These are phyloP conservation scores for Peniophora sp. DNA, from an alignment of 1,284 basidiomycete species.

Conservation along the genomic window DNA sequence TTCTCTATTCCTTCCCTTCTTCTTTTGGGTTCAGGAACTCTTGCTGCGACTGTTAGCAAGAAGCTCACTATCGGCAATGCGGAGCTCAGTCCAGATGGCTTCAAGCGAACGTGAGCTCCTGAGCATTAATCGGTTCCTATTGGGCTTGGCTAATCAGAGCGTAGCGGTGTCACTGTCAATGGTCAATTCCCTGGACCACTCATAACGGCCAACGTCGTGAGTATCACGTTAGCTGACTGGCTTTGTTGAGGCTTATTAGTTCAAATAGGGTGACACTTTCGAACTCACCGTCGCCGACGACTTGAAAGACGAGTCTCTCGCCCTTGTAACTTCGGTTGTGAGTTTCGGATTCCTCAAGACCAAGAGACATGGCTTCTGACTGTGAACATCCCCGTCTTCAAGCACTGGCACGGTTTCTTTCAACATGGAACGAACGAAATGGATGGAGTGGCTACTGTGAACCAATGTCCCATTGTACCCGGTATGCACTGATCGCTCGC, in stretches of 20 bases:
- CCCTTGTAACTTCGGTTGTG: constrained; percentile 26
- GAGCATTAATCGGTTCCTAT: background rate
- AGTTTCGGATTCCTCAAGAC: constrained; percentile 27
- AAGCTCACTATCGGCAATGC: background rate
- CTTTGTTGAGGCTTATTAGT: background rate
- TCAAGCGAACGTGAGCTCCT: background rate
- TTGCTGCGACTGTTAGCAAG: background rate
- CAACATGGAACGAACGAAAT: background rate
- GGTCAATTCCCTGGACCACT: background rate
- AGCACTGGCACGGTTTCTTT: background rate
- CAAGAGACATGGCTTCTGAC: constrained; percentile 17
- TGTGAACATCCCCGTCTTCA: constrained; percentile 11
- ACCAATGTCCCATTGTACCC: background rate
- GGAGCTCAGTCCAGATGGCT: background rate
- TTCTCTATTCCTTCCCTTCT: background rate
- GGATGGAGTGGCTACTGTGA: background rate
- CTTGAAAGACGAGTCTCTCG: constrained; percentile 24
- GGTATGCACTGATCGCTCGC: background rate
- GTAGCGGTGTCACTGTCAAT: background rate
- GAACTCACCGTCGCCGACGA: constrained; percentile 24
- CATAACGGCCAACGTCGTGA: constrained; percentile 4
- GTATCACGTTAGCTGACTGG: background rate
- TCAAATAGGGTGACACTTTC: constrained; percentile 13
- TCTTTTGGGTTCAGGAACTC: background rate
- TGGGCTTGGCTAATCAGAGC: background rate